A percentile compares a stretch with the other conserved stretches of the same genome.
Conservation (phyloP, 495 filamentous ascomycete species). For the Hypoxylon subgilvum region DNA sequence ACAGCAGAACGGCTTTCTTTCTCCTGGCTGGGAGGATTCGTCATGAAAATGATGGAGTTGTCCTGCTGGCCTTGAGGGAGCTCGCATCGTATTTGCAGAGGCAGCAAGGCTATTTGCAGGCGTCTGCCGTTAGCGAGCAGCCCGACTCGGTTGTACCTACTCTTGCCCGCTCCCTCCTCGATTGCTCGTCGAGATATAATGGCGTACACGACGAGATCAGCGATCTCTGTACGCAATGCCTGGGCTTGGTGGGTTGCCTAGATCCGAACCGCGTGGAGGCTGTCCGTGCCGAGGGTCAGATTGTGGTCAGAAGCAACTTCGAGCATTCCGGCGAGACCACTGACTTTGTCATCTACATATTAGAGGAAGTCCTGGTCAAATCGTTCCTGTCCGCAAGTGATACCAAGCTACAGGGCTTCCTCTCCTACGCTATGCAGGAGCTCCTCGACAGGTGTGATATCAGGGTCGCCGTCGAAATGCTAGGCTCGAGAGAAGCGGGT, state of each 20-base stretch:
- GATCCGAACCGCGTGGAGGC: constrained; percentile 90
- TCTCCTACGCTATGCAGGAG: constrained; percentile 93
- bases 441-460: constrained; percentile 78
- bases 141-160: constrained; percentile 74
- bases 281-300: constrained; percentile 73
- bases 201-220: constrained; percentile 68
- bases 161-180: constrained; percentile 77
- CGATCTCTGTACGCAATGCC: constrained; percentile 73
- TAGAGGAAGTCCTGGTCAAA: constrained; percentile 86
- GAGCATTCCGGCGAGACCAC: constrained; percentile 76
- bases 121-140: constrained; percentile 82
- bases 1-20: constrained; percentile 65
- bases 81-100: constrained; percentile 71
- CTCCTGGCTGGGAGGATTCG: constrained; percentile 73
- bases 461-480: constrained; percentile 57
- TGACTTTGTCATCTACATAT: constrained; percentile 82
- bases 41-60: constrained; percentile 84
- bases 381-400: constrained; percentile 89
- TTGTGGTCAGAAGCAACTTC: constrained; percentile 87
- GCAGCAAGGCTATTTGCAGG: constrained; percentile 82
- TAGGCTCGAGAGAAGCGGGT: constrained; percentile 47
- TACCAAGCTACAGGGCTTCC: constrained; percentile 82
- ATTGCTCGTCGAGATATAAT: constrained; percentile 80
- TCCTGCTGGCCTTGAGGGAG: constrained; percentile 78
- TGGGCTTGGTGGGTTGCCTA: constrained; percentile 87